These are phyloP conservation scores for Favolaschia claudopus DNA, from an alignment of 768 basidiomycete genomes.

Conservation along the genomic window DNA sequence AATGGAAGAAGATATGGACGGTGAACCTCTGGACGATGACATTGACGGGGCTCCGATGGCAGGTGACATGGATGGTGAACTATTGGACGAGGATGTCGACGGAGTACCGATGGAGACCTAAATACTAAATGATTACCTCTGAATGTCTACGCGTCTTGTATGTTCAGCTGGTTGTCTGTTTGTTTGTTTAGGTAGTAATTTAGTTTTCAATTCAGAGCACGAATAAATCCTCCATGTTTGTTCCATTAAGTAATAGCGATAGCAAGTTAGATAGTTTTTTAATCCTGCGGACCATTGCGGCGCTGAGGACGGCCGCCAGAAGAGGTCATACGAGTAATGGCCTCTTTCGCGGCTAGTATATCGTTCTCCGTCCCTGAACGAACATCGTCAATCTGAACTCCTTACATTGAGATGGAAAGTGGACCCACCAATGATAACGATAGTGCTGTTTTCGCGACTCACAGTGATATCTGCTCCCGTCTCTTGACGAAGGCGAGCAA, in stretches of 20 bases:
- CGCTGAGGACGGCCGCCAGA: conserved; percentile 48
- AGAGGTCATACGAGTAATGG: conserved; percentile 69
- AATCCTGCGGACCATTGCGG: conserved; percentile 44
- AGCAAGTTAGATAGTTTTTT: conserved; percentile 8
- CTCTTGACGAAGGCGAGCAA: conserved; percentile 85
- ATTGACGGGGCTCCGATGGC: conserved; percentile 50
- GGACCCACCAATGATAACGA: conserved; percentile 83
- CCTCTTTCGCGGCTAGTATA: conserved; percentile 76
- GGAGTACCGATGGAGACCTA: conserved; percentile 53
- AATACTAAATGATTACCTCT: too few species aligned
- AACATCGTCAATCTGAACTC: conserved; percentile 1
- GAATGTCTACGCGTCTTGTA: background rate
- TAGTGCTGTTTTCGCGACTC: conserved; percentile 85
- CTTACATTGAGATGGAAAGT: background rate
- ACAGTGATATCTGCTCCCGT: conserved; percentile 94
- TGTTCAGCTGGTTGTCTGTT: too few species aligned
- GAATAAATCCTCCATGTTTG: conserved; percentile 14
- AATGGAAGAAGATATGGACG: conserved; percentile 44
- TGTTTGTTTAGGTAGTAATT: conserved; percentile 13
- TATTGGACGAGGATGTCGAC: conserved; percentile 52
- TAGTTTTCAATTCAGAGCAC: conserved; percentile 23
- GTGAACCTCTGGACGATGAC: conserved; percentile 45
- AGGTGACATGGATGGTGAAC: conserved; percentile 48
- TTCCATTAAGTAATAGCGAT: conserved; percentile 8
- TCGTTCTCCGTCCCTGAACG: conserved; percentile 69